phyloP scores from a whole-genome alignment of 345 rosid species.

The Turnera subulata region DNA sequence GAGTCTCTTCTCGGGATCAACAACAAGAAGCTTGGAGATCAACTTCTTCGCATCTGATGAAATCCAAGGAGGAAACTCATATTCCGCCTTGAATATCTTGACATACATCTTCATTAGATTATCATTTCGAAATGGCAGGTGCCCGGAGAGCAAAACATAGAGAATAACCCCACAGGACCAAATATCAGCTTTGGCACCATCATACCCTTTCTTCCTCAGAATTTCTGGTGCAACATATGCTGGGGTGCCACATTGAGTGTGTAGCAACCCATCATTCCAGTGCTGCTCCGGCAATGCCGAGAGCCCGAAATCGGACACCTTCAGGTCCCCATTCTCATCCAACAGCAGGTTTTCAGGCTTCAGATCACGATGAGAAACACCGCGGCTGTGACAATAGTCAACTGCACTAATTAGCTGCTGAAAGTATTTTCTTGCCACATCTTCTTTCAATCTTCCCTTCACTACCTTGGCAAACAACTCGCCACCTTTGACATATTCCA shows the following conservation, averaged over 20 bases:
- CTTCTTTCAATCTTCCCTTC: not conserved
- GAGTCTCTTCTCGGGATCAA: constrained; percentile 1
- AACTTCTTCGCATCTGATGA: not conserved
- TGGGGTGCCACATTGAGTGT: not conserved
- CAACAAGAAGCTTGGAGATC: constrained; percentile 1
- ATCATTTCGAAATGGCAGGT: not conserved
- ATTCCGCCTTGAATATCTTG: constrained; percentile 1
- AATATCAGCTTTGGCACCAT: not conserved
- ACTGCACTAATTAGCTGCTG: not conserved
- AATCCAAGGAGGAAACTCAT: not conserved
- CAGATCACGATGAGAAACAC: not conserved
- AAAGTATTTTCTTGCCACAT: not conserved
- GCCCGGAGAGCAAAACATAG: not conserved
- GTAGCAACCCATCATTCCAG: not conserved
- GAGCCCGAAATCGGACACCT: constrained; percentile 4
- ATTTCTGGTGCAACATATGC: constrained; percentile 1
- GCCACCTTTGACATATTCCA: constrained; percentile 4
- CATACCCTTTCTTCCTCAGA: constrained; percentile 2
- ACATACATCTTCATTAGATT: constrained; percentile 3
- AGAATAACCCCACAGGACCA: constrained; percentile 6
- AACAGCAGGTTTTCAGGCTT: constrained; percentile 2
- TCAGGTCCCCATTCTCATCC: not conserved
- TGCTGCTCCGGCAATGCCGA: not conserved
- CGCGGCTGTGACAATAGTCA: constrained; percentile 4
- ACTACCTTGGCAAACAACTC: not conserved